Percentiles rank a stretch among this genome's conserved stretches.
These are phyloP conservation scores for Wickerhamiella slavikovae DNA, from an alignment of 805 yeast species.

Conservation along the genomic window DNA sequence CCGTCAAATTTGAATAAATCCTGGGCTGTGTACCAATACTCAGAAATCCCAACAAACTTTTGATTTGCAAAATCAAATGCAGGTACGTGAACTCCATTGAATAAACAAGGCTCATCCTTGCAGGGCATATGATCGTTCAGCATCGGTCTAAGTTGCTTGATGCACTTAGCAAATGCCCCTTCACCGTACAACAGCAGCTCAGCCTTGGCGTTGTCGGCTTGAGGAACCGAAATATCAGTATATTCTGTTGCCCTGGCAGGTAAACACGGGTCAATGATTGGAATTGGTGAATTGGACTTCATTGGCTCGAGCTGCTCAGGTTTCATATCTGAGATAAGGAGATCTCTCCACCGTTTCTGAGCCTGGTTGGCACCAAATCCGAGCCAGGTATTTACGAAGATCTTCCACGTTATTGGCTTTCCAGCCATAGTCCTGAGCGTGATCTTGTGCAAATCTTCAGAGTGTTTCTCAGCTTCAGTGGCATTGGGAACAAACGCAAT, in stretches of 20 bases:
- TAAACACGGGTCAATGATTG: slow-evolving; percentile 56
- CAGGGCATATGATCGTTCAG: slow-evolving; percentile 67
- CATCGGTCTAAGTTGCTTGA: slow-evolving; percentile 52
- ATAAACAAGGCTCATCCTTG: slow-evolving; percentile 70
- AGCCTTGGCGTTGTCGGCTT: background rate
- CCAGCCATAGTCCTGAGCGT: slow-evolving; percentile 54
- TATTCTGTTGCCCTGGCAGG: slow-evolving; percentile 32
- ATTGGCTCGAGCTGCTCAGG: slow-evolving; percentile 4
- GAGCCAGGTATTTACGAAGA: slow-evolving; percentile 90
- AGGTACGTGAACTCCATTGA: slow-evolving; percentile 92
- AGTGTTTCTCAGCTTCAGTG: slow-evolving; percentile 40
- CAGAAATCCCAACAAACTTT: slow-evolving; percentile 82
- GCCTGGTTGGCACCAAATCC: slow-evolving; percentile 98
- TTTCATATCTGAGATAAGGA: slow-evolving; percentile 15
- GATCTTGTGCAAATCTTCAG: slow-evolving; percentile 52
- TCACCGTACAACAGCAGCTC: slow-evolving; percentile 36
- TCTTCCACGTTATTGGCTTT: slow-evolving; percentile 49
- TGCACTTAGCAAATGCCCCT: slow-evolving; percentile 62
- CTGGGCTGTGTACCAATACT: slow-evolving; percentile 93
- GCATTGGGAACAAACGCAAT: slow-evolving; percentile 70
- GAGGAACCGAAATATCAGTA: background rate
- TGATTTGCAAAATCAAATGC: slow-evolving; percentile 57
- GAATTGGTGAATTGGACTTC: slow-evolving; percentile 6
- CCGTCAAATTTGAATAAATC: slow-evolving; percentile 83
- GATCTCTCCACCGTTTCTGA: slow-evolving; percentile 39